These are phyloP conservation scores for Phytophthora litchii DNA, from an alignment of 352 stramenopile species.

Conservation along the genomic window DNA sequence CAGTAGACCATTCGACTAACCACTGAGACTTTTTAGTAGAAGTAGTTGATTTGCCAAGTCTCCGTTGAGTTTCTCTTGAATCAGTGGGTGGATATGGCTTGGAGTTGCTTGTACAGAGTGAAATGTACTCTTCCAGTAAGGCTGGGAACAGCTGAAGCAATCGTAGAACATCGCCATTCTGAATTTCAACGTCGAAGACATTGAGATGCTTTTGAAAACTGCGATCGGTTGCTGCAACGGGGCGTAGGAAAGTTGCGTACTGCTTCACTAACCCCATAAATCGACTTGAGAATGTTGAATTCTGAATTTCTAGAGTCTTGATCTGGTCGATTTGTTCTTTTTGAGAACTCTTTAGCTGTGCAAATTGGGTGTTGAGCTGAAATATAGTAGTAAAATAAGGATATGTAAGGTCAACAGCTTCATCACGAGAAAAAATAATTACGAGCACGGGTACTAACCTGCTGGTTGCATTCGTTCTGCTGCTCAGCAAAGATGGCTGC, in stretches of 20 bases:
- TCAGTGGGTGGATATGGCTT: neutral
- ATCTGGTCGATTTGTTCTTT: slow-evolving; percentile 16
- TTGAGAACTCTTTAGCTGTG: slow-evolving; percentile 14
- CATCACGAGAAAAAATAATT: neutral
- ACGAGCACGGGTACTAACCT: slow-evolving; percentile 25
- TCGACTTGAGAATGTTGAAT: slow-evolving; percentile 15
- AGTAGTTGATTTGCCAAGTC: neutral
- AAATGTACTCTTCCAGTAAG: slow-evolving; percentile 55
- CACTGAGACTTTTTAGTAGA: neutral
- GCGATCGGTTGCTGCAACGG: slow-evolving; percentile 16
- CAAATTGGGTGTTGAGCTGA: slow-evolving; percentile 26
- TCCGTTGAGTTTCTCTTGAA: neutral
- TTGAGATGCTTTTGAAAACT: slow-evolving; percentile 26
- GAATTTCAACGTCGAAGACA: slow-evolving; percentile 21
- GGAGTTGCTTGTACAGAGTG: neutral
- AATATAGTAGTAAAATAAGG: neutral
- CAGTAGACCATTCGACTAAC: neutral
- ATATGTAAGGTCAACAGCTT: neutral
- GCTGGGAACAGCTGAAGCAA: slow-evolving; percentile 59
- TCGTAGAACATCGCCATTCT: slow-evolving; percentile 42
- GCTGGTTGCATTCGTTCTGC: slow-evolving; percentile 41
- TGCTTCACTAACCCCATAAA: slow-evolving; percentile 30
- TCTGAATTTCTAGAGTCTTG: slow-evolving; percentile 21
- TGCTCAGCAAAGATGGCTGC: slow-evolving; percentile 40
- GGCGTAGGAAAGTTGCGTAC: slow-evolving; percentile 19